phyloP scores from a whole-genome alignment of 1,139 yeast genomes.

The Lodderomyces metapsilosis region DNA sequence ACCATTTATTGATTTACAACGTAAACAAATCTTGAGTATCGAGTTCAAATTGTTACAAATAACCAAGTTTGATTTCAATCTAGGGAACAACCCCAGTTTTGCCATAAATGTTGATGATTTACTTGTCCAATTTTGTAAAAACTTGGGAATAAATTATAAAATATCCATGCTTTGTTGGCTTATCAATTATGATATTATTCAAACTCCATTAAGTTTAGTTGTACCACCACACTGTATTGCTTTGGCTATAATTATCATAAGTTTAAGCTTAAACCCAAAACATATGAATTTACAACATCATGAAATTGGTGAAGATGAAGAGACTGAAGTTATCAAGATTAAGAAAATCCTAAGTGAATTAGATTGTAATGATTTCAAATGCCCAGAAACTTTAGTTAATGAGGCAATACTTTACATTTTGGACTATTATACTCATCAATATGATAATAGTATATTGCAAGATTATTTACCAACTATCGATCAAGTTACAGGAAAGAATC shows the following conservation, averaged over 20 bases:
- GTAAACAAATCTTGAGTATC: constrained; percentile 51
- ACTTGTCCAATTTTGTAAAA: constrained; percentile 65
- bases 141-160: constrained; percentile 44
- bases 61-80: constrained; percentile 71
- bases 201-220: constrained; percentile 68
- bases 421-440: constrained; percentile 58
- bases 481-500: constrained; percentile 41
- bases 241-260: constrained; percentile 53
- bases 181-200: constrained; percentile 69
- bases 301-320: constrained; percentile 13
- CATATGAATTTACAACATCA: constrained; percentile 28
- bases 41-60: constrained; percentile 78
- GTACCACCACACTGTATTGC: constrained; percentile 84
- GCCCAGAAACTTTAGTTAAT: constrained; percentile 53
- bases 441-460: constrained; percentile 31
- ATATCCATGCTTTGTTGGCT: constrained; percentile 68
- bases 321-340: constrained; percentile 31
- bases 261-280: constrained; percentile 40
- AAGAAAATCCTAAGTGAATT: constrained; percentile 26
- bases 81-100: constrained; percentile 21
- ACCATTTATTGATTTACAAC: constrained; percentile 42
- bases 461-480: constrained; percentile 33
- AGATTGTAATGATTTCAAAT: constrained; percentile 42
- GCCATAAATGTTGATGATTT: constrained; percentile 57
- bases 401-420: constrained; percentile 62